Percentiles rank a stretch among this genome's conserved stretches.
Evolutionary conservation across 805 yeast genomes (phyloP).

Genomic region (Blastobotrys attinorum): DNA sequence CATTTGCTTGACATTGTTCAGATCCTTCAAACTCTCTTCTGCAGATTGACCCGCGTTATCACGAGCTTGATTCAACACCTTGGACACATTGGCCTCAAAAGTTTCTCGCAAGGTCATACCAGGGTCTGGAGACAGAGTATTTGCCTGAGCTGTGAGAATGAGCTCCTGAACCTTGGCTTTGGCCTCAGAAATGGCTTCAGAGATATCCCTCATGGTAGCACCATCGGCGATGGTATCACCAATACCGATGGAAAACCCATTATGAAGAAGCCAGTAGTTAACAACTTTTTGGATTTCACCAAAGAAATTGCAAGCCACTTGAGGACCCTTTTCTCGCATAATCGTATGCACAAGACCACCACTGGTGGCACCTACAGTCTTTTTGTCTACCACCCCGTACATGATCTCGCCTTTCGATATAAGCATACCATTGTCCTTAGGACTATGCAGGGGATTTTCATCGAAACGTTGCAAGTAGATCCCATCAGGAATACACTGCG

Average conservation of each 20-base stretch:
- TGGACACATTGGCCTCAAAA: constrained; percentile 93
- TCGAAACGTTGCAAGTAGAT: constrained; percentile 91
- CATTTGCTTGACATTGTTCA: constrained; percentile 97
- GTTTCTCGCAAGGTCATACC: constrained; percentile 99
- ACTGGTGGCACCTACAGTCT: constrained; percentile 96
- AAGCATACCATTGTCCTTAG: constrained; percentile 93
- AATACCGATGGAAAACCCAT: constrained; percentile 97
- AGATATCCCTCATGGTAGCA: constrained; percentile 89
- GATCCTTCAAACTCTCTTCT: constrained; percentile 88
- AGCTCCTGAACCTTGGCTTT: constrained; percentile 92
- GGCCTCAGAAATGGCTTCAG: constrained; percentile 87
- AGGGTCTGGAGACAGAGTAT: constrained; percentile 86
- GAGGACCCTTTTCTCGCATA: constrained; percentile 95
- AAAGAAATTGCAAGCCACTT: constrained; percentile 79
- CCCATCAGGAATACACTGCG: constrained; percentile 92
- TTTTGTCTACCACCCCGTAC: constrained; percentile 97
- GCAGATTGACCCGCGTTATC: constrained; percentile 99
- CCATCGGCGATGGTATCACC: constrained; percentile 99
- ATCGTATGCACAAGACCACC: constrained; percentile 98
- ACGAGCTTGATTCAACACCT: constrained; percentile 95
- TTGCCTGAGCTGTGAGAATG: constrained; percentile 84
- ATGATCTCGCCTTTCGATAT: constrained; percentile 92
- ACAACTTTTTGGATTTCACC: constrained; percentile 93
- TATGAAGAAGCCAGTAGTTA: constrained; percentile 92
- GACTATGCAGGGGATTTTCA: constrained; percentile 75